These are phyloP conservation scores for Yarrowia yakushimensis DNA, from an alignment of 805 yeast species.

Conservation along the genomic window DNA sequence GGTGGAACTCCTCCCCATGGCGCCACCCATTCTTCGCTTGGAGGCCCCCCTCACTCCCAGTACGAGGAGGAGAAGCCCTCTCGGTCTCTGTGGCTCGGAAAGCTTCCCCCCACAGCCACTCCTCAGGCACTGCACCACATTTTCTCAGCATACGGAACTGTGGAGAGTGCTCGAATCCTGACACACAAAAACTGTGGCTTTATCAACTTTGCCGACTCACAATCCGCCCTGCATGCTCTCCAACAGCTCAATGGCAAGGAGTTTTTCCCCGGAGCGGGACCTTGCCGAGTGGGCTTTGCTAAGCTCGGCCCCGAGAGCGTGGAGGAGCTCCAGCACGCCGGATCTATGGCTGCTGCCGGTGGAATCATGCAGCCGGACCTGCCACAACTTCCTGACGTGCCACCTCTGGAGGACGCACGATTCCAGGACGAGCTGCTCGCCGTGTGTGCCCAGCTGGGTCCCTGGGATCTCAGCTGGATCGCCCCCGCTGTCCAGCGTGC, in stretches of 20 bases:
- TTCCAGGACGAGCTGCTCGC: slow-evolving; percentile 10
- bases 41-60: slow-evolving; percentile 15
- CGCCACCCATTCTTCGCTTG: neutral
- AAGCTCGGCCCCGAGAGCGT: slow-evolving; percentile 39
- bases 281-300: slow-evolving; percentile 80
- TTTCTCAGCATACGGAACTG: slow-evolving; percentile 58
- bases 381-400: neutral
- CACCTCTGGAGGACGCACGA: slow-evolving; percentile 7
- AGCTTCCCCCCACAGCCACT: slow-evolving; percentile 62
- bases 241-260: slow-evolving; percentile 79
- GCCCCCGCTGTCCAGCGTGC: slow-evolving; percentile 6
- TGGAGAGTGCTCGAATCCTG: slow-evolving; percentile 59
- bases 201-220: slow-evolving; percentile 68
- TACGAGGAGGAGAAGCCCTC: slow-evolving; percentile 51
- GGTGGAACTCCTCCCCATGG: slow-evolving; percentile 7
- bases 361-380: slow-evolving; percentile 6
- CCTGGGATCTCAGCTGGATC: slow-evolving; percentile 11
- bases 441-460: slow-evolving; percentile 4
- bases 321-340: slow-evolving; percentile 19
- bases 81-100: slow-evolving; percentile 70
- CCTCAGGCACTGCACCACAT: slow-evolving; percentile 58
- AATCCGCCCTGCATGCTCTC: slow-evolving; percentile 74
- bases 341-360: slow-evolving; percentile 1
- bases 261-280: slow-evolving; percentile 69
- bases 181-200: slow-evolving; percentile 48